These are phyloP conservation scores for Pseudocercospora fuligena DNA, from an alignment of 2,329 filamentous ascomycete genomes.

Conservation along the genomic window DNA sequence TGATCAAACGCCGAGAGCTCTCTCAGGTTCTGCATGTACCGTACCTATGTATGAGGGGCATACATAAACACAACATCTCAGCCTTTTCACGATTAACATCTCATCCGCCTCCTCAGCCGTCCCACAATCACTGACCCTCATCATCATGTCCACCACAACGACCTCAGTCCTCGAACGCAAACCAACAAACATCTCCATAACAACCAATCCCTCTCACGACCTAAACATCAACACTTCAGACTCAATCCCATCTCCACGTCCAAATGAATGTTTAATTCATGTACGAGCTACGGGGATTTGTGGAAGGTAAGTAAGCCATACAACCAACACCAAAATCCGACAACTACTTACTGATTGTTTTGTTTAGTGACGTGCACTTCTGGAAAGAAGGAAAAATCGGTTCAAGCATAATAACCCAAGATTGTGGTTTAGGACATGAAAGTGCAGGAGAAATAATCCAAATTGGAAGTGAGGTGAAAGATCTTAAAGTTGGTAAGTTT, in stretches of 20 bases:
- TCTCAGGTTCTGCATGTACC: neutral
- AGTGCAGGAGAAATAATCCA: constrained; percentile 36
- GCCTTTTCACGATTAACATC: too few species aligned
- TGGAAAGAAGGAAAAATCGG: constrained; percentile 40
- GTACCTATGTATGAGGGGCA: neutral
- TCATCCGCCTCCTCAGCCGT: too few species aligned
- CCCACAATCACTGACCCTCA: too few species aligned
- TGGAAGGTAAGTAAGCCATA: constrained; percentile 24
- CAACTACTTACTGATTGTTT: too few species aligned
- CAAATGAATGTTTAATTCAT: constrained; percentile 39
- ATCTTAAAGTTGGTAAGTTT: constrained; percentile 32
- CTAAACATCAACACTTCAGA: constrained; percentile 33
- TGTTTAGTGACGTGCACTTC: constrained; percentile 37
- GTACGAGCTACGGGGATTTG: constrained; percentile 42
- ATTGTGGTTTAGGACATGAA: constrained; percentile 39
- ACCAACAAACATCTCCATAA: constrained; percentile 39
- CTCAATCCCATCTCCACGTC: constrained; percentile 33
- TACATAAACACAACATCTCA: neutral
- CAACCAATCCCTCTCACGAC: constrained; percentile 41
- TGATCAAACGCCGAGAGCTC: constrained; percentile 3
- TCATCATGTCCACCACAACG: constrained; percentile 23
- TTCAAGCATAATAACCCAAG: constrained; percentile 28
- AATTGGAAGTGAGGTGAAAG: constrained; percentile 32
- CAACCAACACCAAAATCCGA: too few species aligned
- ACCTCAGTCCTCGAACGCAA: constrained; percentile 34